A percentile compares a stretch with the other conserved stretches of the same genome.
phyloP scores from a whole-genome alignment of 371 early-diverging fungal species.

The Syncephalastrum racemosum region DNA sequence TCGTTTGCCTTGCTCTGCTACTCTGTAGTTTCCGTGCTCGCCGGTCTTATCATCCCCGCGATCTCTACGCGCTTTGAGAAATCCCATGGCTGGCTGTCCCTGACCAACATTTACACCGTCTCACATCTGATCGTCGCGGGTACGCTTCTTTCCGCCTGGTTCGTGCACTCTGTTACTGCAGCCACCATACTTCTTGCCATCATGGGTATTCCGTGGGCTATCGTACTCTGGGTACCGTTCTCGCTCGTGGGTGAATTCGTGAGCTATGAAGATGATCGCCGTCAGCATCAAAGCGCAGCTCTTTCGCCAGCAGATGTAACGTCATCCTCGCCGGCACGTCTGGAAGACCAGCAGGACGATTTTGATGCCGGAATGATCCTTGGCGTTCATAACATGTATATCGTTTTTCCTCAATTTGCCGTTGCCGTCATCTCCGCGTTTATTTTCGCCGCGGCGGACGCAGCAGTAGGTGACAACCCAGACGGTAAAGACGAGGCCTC shows the following conservation, averaged over 20 bases:
- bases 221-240: constrained; percentile 79
- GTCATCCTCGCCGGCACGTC: constrained; percentile 1
- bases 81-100: constrained; percentile 29
- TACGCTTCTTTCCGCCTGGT: constrained; percentile 56
- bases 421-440: constrained; percentile 57
- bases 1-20: constrained; percentile 72
- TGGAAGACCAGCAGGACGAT: constrained; percentile 37
- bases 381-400: constrained; percentile 84
- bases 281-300: constrained; percentile 8
- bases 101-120: constrained; percentile 58
- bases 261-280: constrained; percentile 43
- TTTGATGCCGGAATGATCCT: constrained; percentile 71
- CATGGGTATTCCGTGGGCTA: constrained; percentile 77
- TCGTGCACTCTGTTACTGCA: constrained; percentile 43
- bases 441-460: constrained; percentile 51
- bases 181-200: constrained; percentile 63
- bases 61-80: constrained; percentile 34
- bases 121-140: constrained; percentile 59
- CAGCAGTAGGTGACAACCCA: constrained; percentile 14
- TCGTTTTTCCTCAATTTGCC: constrained; percentile 79
- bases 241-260: constrained; percentile 76
- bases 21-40: constrained; percentile 62
- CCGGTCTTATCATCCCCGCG: constrained; percentile 58
- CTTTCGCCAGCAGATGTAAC: not conserved
- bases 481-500: constrained; percentile 20